These are phyloP conservation scores for Iris pallida DNA, from an alignment of 116 monocot species.

Conservation along the genomic window DNA sequence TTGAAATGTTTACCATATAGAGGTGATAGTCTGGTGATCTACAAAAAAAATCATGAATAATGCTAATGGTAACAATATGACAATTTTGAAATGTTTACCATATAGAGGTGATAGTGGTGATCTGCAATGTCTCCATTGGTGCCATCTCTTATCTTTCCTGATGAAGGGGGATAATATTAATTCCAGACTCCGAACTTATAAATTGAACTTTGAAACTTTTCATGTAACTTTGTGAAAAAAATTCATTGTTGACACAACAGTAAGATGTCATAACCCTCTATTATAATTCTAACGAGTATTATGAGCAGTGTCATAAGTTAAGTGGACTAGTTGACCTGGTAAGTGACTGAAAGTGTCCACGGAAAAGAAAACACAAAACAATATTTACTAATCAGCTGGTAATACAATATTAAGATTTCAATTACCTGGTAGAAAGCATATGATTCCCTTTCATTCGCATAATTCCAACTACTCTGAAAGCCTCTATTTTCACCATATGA, in stretches of 20 bases:
- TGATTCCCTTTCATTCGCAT: constrained; percentile 38
- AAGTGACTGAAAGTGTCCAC: constrained; percentile 55
- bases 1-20: constrained; percentile 33
- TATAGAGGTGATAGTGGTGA: constrained; percentile 58
- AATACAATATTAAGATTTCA: too few species aligned
- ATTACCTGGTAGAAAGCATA: constrained; percentile 90
- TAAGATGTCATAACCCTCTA: neutral
- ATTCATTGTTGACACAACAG: neutral
- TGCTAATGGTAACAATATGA: too few species aligned
- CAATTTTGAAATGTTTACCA: constrained; percentile 22
- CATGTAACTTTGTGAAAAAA: neutral
- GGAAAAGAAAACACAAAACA: too few species aligned
- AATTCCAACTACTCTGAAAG: constrained; percentile 8
- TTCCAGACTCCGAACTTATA: neutral
- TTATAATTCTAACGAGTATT: too few species aligned
- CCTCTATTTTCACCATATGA: constrained; percentile 25
- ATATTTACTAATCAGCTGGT: too few species aligned
- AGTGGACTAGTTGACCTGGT: constrained; percentile 24
- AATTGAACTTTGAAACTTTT: neutral
- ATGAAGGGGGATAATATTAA: neutral
- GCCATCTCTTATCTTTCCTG: constrained; percentile 46
- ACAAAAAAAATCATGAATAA: too few species aligned
- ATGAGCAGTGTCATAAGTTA: neutral
- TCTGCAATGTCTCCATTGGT: constrained; percentile 52
- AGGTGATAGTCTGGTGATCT: constrained; percentile 59